Evolutionary conservation across 768 basidiomycete species (phyloP).

Genomic region (Gelatoporia subvermispora): DNA sequence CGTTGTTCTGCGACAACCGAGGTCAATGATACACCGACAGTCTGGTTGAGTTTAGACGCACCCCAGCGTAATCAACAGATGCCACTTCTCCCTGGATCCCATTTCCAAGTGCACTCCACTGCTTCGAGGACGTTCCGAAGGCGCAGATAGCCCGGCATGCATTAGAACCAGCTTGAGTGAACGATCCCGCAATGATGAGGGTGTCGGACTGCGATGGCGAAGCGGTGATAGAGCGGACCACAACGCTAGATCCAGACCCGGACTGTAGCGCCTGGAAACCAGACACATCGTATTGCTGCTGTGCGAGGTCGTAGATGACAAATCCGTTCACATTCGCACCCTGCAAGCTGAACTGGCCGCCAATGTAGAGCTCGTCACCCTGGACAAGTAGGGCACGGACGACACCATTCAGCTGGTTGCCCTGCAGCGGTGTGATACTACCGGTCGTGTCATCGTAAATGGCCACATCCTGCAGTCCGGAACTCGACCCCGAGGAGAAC

Average conservation of each 20-base stretch:
- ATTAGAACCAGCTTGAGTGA: slow-evolving; percentile 71
- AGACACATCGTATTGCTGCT: slow-evolving; percentile 56
- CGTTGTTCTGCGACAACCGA: slow-evolving; percentile 42
- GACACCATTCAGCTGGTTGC: slow-evolving; percentile 64
- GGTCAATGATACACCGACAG: slow-evolving; percentile 1
- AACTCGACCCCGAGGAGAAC: slow-evolving; percentile 37
- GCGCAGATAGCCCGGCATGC: slow-evolving; percentile 75
- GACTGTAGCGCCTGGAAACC: slow-evolving; percentile 59
- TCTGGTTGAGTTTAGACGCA: slow-evolving; percentile 34
- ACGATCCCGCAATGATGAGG: slow-evolving; percentile 85
- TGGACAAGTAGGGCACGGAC: slow-evolving; percentile 75
- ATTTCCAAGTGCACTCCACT: slow-evolving; percentile 76
- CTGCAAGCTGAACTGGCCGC: slow-evolving; percentile 73
- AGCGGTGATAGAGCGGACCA: slow-evolving; percentile 67
- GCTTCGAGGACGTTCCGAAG: slow-evolving; percentile 59
- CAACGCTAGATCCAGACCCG: slow-evolving; percentile 45
- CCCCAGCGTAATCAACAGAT: slow-evolving; percentile 76
- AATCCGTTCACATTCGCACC: slow-evolving; percentile 62
- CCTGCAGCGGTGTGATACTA: slow-evolving; percentile 49
- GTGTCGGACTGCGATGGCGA: slow-evolving; percentile 54
- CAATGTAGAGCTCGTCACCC: slow-evolving; percentile 68
- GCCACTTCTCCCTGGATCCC: slow-evolving; percentile 82
- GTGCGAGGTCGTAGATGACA: slow-evolving; percentile 72
- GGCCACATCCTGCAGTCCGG: slow-evolving; percentile 51
- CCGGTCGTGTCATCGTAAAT: slow-evolving; percentile 60